Base-by-base conservation (phyloP, 2,329 filamentous ascomycete genomes). In the Dactylellina sp. region DNA sequence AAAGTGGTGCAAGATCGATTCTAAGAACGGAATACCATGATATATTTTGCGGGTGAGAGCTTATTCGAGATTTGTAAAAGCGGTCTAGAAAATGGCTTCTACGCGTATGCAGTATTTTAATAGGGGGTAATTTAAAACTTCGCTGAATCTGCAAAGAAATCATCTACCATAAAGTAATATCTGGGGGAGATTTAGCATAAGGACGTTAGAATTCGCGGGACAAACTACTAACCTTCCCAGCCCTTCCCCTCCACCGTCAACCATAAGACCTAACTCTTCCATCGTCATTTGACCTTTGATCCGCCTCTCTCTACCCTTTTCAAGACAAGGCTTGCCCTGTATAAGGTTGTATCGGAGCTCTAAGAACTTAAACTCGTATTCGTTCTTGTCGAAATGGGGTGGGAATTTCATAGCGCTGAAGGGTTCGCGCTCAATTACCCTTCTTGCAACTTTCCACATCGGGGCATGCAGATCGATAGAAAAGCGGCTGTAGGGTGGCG, bases 121-220 rank as follows among this genome's bases (percentile, higher is more conserved):
- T n/a, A n/a, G n/a, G n/a, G n/a, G n/a, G n/a, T n/a, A n/a, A n/a
- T n/a, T n/a, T n/a, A n/a, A n/a, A n/a, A n/a, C n/a, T n/a, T n/a
- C n/a, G n/a, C n/a, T n/a, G n/a, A n/a, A n/a, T 37, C n/a, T 12
- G 42, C 37, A 12, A 72, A 72, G 18, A 60, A 72, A 39, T 72
- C 32, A n/a, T 65, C 62, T 6, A 72, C 53, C 32, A 72, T 72
- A 24, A 72, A 72, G 46, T 72, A 65, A 39, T 72, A 65, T 16
- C 61, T 65, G 22, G 6, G 18, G 11, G 1, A 11, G 32, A 12
- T 22, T 44, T 32, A 55, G 22, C 16, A 1, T 47, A 37, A 9
- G 22, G 20, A n/a, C 22, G 11, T 22, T 14, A 22, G n/a, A 35
- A 22, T 42, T 2, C 9, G 20, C 11, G 7, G 18, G 9, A 16